Percentiles rank a stretch among this genome's conserved stretches.
Evolutionary conservation across 805 yeast species (phyloP).

Genomic region (Saccharomycopsis selenospora): DNA sequence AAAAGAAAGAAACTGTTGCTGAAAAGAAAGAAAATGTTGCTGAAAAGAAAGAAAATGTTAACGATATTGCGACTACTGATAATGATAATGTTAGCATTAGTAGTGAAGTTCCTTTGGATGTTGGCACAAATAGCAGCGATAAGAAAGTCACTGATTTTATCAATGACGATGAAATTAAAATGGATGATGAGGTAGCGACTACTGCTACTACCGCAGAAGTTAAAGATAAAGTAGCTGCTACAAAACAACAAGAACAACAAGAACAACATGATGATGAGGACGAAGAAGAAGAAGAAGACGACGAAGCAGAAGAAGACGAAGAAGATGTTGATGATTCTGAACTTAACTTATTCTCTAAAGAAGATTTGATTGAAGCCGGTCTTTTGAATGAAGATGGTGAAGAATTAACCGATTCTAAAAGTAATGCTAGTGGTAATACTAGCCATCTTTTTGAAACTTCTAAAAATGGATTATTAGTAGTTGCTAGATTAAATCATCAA

Average conservation of each 20-base stretch:
- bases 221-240: not conserved
- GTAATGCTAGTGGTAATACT: not conserved
- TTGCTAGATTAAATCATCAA: not conserved
- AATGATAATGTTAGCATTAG: not conserved
- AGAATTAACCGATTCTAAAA: not conserved
- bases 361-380: not conserved
- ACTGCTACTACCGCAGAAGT: not conserved
- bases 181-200: not conserved
- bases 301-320: constrained; percentile 1
- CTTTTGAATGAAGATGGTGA: not conserved
- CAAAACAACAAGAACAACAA: not conserved
- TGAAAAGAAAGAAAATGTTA: too few species aligned
- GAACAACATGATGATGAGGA: not conserved
- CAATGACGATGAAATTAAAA: not conserved
- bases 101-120: not conserved
- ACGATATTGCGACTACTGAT: not conserved
- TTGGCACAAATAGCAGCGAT: not conserved
- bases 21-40: not conserved
- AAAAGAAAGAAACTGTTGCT: too few species aligned
- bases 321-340: not conserved
- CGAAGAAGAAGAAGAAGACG: not conserved
- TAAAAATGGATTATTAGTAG: not conserved
- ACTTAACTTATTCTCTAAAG: not conserved
- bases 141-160: not conserved
- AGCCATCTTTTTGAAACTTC: not conserved